A percentile compares a stretch with the other conserved stretches of the same genome.
These are phyloP conservation scores for Fusarium mundagurra DNA, from an alignment of 2,329 filamentous ascomycete species.

Conservation along the genomic window DNA sequence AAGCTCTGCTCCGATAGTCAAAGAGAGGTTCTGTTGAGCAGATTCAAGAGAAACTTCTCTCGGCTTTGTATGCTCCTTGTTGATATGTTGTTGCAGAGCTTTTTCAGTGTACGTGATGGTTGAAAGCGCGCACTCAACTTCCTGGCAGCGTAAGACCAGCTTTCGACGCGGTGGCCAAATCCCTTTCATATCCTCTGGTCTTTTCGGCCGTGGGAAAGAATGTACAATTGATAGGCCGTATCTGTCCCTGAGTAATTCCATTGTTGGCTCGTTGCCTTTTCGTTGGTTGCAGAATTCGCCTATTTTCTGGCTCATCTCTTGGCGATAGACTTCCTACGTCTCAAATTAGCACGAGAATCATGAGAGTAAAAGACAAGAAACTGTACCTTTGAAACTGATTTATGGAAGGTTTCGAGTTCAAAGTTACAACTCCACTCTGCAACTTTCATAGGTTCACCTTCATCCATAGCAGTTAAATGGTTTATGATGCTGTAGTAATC, in stretches of 20 bases:
- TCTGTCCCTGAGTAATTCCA: not conserved
- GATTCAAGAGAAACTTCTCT: too few species aligned
- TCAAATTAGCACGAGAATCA: not conserved
- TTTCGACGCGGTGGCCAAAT: too few species aligned
- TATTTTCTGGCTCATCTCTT: not conserved
- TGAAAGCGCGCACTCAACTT: too few species aligned
- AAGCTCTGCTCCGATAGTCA: too few species aligned
- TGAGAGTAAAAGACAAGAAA: fast-evolving
- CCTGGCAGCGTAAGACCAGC: too few species aligned
- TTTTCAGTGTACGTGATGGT: too few species aligned
- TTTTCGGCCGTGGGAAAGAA: fast-evolving
- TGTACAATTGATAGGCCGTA: not conserved
- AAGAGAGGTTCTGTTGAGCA: too few species aligned
- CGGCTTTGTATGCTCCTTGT: too few species aligned
- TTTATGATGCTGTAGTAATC: not conserved
- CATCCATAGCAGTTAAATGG: not conserved
- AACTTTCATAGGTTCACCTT: not conserved
- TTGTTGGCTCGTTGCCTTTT: not conserved
- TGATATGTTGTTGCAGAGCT: too few species aligned
- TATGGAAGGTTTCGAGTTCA: not conserved
- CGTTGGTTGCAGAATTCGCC: fast-evolving
- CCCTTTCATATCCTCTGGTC: not conserved
- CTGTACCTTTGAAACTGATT: not conserved
- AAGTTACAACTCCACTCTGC: not conserved
- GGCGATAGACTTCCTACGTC: fast-evolving